Evolutionary conservation across 371 early-diverging fungal species (phyloP).

Genomic region (Rhizopus arrhizus): DNA sequence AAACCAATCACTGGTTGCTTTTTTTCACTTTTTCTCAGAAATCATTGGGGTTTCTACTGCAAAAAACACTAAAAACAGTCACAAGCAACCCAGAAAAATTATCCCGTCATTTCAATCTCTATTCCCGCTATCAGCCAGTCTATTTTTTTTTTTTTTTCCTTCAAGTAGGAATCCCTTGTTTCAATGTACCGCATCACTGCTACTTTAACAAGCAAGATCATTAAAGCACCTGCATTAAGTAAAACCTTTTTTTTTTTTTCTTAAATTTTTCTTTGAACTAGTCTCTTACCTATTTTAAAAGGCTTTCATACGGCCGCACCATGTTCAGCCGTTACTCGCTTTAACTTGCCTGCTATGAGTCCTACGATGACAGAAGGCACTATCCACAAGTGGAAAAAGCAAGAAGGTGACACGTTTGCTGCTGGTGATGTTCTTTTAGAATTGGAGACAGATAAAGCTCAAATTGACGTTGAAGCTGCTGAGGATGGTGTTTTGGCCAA

Average conservation of each 20-base stretch:
- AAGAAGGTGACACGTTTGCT: slow-evolving; percentile 81
- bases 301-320: slow-evolving; percentile 64
- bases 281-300: neutral
- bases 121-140: slow-evolving; percentile 23
- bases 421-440: slow-evolving; percentile 91
- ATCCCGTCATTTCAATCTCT: slow-evolving; percentile 28
- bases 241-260: neutral
- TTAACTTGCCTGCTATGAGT: slow-evolving; percentile 93
- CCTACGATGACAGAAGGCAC: slow-evolving; percentile 98
- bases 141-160: slow-evolving; percentile 13
- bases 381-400: slow-evolving; percentile 87
- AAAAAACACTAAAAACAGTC: slow-evolving; percentile 1
- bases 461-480: slow-evolving; percentile 95
- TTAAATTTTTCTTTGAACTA: neutral
- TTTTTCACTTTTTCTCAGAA: neutral
- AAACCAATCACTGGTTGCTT: too few relatives aligned
- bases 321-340: slow-evolving; percentile 62
- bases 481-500: slow-evolving; percentile 95
- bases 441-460: slow-evolving; percentile 97
- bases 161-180: slow-evolving; percentile 8
- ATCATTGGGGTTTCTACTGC: neutral
- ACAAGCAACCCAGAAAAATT: slow-evolving; percentile 6
- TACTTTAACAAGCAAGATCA: slow-evolving; percentile 8
- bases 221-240: slow-evolving; percentile 12
- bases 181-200: slow-evolving; percentile 18